Base-by-base conservation (phyloP, 306 rosid species). In the Gastrolobium bilobum region DNA sequence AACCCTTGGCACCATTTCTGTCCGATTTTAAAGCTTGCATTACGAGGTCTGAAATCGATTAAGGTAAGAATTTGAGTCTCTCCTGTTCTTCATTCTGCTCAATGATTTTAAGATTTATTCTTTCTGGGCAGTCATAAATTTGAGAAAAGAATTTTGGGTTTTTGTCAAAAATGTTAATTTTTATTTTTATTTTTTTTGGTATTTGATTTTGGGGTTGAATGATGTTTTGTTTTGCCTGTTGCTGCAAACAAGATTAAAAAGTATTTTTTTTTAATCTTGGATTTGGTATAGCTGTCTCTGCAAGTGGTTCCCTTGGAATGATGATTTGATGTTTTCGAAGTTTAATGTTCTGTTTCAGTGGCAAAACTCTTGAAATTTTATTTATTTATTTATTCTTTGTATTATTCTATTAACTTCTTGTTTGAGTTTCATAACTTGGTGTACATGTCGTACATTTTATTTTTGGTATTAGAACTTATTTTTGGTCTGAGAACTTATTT, bases 221-320 rank as follows among this genome's bases (percentile, higher is more conserved):
- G 38, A 29, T 42, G 71, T 43, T 43, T 43, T 43, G 40, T 47
- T 46, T 68, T n/a, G 2, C 43, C 57, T 68, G 58, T 68, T 53
- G 31, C 14, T 48, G 53, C 53, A 1, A 7, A 2, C 26, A 48
- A 48, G 4, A 48, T 4, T 48, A 15, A 15, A 48, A 48, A 14
- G 4, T 48, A 20, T 39, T 42, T 39, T 62, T 14, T 14, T n/a
- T 3, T 4, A 33, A 7, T 63, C n/a, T 7, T 38, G 69, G 34
- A 38, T 63, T 62, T 62, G 68, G 47, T 13, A 35, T 62, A 35
- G 47, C 11, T 4, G 47, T 4, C 43, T 13, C 11, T n/a, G 2
- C 11, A 0, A 61, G 11, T 61, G 68, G 13, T 35, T 61, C 68
- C 20, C 46, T 35, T 61, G 68, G 20, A 10, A 4, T 13, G 20